Evolutionary conservation across 768 basidiomycete genomes (phyloP).

Genomic region (Mycena amicta): DNA sequence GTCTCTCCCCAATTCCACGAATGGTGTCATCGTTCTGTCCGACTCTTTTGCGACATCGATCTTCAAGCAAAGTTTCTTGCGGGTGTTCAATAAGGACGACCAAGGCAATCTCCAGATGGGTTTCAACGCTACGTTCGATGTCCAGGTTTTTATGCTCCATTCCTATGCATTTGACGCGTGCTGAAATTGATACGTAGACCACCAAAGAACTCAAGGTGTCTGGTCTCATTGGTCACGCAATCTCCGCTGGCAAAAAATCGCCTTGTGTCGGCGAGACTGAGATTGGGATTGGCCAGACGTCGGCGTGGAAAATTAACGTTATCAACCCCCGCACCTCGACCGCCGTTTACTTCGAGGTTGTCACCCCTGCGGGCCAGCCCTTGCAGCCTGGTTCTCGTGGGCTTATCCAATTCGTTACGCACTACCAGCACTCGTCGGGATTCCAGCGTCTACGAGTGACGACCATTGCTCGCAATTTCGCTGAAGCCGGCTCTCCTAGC

Average conservation of each 20-base stretch:
- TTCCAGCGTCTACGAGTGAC: constrained; percentile 95
- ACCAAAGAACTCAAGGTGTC: constrained; percentile 99
- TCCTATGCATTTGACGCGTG: not conserved
- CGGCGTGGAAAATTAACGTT: constrained; percentile 96
- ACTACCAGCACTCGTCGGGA: constrained; percentile 97
- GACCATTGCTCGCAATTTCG: constrained; percentile 96
- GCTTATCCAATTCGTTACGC: constrained; percentile 96
- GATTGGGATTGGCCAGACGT: constrained; percentile 98
- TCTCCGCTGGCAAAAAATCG: constrained; percentile 96
- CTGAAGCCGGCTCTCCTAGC: constrained; percentile 92
- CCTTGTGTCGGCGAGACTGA: constrained; percentile 98
- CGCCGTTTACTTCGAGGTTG: constrained; percentile 97
- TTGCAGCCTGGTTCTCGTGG: constrained; percentile 88
- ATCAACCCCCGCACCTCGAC: constrained; percentile 86
- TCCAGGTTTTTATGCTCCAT: constrained; percentile 62
- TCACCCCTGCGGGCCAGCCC: constrained; percentile 94
- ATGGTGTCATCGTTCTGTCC: constrained; percentile 93
- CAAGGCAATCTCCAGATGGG: constrained; percentile 95
- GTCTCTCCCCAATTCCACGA: constrained; percentile 91
- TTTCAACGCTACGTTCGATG: constrained; percentile 98
- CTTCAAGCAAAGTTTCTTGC: constrained; percentile 97
- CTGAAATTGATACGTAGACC: constrained; percentile 54
- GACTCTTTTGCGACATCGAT: constrained; percentile 98
- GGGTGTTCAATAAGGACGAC: constrained; percentile 90
- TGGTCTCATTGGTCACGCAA: constrained; percentile 95